Evolutionary conservation across 192 early-diverging fungal species (phyloP).

Genomic region (Dimargaris xerosporica): DNA sequence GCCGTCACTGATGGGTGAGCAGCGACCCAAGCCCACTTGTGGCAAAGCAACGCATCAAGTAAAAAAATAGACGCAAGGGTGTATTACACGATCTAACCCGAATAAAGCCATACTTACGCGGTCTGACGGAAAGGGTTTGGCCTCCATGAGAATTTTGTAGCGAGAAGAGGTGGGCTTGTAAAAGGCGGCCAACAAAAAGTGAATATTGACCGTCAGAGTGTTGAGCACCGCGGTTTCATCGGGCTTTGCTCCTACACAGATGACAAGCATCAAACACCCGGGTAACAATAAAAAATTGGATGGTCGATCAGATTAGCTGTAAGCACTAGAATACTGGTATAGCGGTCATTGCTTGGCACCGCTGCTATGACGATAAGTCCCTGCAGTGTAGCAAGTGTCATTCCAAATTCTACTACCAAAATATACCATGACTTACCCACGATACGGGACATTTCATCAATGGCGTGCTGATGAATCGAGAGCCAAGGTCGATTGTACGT

Average conservation of each 20-base stretch:
- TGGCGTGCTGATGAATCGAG: conserved; percentile 59
- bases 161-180: conserved; percentile 64
- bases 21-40: too few species aligned
- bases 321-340: neutral
- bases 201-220: conserved; percentile 82
- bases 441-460: conserved; percentile 53
- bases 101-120: conserved; percentile 29
- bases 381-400: neutral
- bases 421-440: conserved; percentile 40
- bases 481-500: conserved; percentile 72
- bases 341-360: neutral
- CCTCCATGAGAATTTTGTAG: conserved; percentile 81
- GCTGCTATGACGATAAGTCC: neutral
- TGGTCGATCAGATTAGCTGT: too few species aligned
- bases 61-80: too few species aligned
- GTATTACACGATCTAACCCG: conserved; percentile 2
- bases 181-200: conserved; percentile 81
- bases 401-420: neutral
- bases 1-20: too few species aligned
- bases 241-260: conserved; percentile 41
- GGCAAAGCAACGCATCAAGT: too few species aligned
- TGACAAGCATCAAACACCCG: too few species aligned
- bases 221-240: conserved; percentile 85
- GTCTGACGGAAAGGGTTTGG: conserved; percentile 89
- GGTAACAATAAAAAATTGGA: too few species aligned